Percentiles rank a stretch among this genome's conserved stretches.
phyloP scores from a whole-genome alignment of 129 eudicot genomes.

The Erigeron canadensis region DNA sequence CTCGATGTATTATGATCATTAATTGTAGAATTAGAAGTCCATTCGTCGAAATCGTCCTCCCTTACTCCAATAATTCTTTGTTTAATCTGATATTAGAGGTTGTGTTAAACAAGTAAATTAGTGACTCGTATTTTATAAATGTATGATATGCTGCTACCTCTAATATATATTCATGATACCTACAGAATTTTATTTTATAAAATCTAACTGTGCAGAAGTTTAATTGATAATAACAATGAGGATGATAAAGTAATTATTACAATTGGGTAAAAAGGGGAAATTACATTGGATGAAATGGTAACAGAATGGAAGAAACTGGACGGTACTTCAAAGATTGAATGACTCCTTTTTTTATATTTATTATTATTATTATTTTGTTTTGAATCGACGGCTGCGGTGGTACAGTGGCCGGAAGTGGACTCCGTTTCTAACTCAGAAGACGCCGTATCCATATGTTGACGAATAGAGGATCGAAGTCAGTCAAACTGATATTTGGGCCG shows the following conservation, averaged over 20 bases:
- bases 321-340: constrained; percentile 61
- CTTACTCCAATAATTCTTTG: constrained; percentile 69
- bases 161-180: too few relatives aligned
- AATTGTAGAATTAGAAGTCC: constrained; percentile 46
- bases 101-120: too few relatives aligned
- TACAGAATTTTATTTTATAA: too few relatives aligned
- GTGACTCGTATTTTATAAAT: too few relatives aligned
- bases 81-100: constrained; percentile 52
- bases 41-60: constrained; percentile 79
- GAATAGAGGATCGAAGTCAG: too few relatives aligned
- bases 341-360: constrained; percentile 34
- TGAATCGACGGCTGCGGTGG: constrained; percentile 5
- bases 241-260: too few relatives aligned
- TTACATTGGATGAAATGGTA: too few relatives aligned
- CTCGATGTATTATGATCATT: constrained; percentile 69
- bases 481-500: constrained; percentile 1
- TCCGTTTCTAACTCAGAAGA: constrained; percentile 6
- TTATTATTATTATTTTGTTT: neutral
- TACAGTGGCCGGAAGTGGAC: constrained; percentile 16
- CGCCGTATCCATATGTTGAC: neutral
- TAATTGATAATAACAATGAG: too few relatives aligned
- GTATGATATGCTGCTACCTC: too few relatives aligned
- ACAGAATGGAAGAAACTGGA: constrained; percentile 33
- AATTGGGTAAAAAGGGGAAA: too few relatives aligned
- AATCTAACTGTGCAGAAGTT: too few relatives aligned